These are phyloP conservation scores for Solanum boliviense DNA, from an alignment of 257 asterid species.

Conservation along the genomic window DNA sequence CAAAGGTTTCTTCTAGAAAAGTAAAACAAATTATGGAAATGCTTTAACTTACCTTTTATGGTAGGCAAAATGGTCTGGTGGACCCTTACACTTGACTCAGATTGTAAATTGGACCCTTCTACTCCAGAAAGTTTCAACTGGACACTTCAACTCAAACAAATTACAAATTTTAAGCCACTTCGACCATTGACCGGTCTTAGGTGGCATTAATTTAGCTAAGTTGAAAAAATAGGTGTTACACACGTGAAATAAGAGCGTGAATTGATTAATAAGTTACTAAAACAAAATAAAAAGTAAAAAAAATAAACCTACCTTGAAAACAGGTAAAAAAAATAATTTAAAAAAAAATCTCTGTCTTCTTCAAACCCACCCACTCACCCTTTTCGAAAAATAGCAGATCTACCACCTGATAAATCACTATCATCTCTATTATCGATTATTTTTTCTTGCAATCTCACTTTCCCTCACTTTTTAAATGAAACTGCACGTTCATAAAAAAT, in stretches of 20 bases:
- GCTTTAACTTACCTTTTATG: neutral
- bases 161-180: neutral
- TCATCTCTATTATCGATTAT: neutral
- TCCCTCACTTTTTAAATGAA: neutral
- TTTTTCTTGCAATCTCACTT: neutral
- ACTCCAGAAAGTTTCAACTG: neutral
- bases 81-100: neutral
- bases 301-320: neutral
- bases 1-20: neutral
- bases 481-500: neutral
- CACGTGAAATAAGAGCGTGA: neutral
- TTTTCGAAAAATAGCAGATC: neutral
- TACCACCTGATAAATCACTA: neutral
- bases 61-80: neutral
- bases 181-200: neutral
- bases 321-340: no score
- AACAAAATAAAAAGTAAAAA: neutral
- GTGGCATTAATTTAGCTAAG: neutral
- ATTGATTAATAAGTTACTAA: neutral
- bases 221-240: neutral
- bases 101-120: neutral
- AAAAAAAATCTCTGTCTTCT: neutral
- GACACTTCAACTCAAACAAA: neutral
- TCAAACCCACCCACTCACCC: neutral
- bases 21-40: neutral